Evolutionary conservation across 345 rosid genomes (phyloP).

Genomic region (Erodium maritimum): DNA sequence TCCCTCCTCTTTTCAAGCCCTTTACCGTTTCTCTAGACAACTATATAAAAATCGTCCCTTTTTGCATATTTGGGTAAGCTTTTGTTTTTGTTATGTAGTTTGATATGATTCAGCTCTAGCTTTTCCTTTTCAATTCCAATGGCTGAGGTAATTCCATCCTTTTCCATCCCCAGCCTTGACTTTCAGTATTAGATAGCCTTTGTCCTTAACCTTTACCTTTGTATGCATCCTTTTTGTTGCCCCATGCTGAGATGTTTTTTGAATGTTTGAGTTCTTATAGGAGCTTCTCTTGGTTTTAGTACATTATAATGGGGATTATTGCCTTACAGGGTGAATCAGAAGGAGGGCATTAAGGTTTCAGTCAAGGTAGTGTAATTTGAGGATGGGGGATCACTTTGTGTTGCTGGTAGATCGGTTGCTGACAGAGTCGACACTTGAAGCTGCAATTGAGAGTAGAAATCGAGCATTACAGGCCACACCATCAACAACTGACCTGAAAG

Average conservation of each 20-base stretch:
- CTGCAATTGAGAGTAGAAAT: slow-evolving; percentile 72
- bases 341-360: slow-evolving; percentile 7
- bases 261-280: not conserved
- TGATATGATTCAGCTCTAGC: not conserved
- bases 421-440: slow-evolving; percentile 71
- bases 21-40: not conserved
- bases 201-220: slow-evolving; percentile 4
- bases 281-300: not conserved
- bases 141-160: not conserved
- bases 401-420: slow-evolving; percentile 73
- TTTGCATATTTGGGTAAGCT: slow-evolving; percentile 5
- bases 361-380: not conserved
- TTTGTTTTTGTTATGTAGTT: slow-evolving; percentile 4
- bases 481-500: slow-evolving; percentile 15
- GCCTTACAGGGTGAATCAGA: slow-evolving; percentile 18
- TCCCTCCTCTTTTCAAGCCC: slow-evolving; percentile 2
- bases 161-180: not conserved
- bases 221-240: slow-evolving; percentile 1
- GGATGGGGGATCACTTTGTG: slow-evolving; percentile 90
- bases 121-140: not conserved
- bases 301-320: not conserved
- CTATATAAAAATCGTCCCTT: too few species aligned
- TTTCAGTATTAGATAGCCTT: not conserved
- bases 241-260: not conserved
- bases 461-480: slow-evolving; percentile 28